phyloP scores from a whole-genome alignment of 2,329 filamentous ascomycete genomes.

The Septoria petroselini region DNA sequence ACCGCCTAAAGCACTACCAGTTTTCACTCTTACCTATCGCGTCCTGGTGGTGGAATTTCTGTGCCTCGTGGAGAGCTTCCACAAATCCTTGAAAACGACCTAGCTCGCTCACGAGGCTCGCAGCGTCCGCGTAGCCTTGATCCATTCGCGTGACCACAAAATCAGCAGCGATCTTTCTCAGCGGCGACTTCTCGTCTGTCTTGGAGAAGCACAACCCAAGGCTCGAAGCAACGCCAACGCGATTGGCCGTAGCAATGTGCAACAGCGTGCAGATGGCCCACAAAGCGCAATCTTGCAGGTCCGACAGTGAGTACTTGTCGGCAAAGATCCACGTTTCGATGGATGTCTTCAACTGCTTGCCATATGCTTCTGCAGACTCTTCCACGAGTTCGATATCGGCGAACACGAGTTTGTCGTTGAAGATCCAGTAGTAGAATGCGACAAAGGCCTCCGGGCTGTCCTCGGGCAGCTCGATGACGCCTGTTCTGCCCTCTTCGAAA shows the following conservation, averaged over 20 bases:
- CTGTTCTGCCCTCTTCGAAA: background rate
- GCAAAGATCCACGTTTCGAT: constrained; percentile 4
- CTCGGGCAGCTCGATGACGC: constrained; percentile 8
- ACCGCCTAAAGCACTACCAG: no score
- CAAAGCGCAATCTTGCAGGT: constrained; percentile 2
- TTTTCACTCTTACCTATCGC: no score
- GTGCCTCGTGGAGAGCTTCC: constrained; percentile 1
- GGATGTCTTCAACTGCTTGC: background rate
- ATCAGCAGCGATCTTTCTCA: constrained; percentile 1
- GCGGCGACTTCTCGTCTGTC: background rate
- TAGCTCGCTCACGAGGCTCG: background rate
- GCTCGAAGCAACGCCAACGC: background rate
- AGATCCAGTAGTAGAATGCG: constrained; percentile 7
- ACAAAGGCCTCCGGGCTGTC: background rate
- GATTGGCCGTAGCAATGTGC: background rate
- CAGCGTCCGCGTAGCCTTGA: background rate
- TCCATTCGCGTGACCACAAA: constrained; percentile 9
- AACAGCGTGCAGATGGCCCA: background rate
- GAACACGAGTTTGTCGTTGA: background rate
- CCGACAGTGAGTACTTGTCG: background rate
- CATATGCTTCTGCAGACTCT: no score
- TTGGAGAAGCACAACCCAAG: constrained; percentile 3
- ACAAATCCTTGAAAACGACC: background rate
- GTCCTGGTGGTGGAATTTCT: background rate
- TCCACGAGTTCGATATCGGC: background rate